A percentile compares a stretch with the other conserved stretches of the same genome.
These are phyloP conservation scores for Cercospora beticola DNA, from an alignment of 2,329 filamentous ascomycete genomes.

Conservation along the genomic window DNA sequence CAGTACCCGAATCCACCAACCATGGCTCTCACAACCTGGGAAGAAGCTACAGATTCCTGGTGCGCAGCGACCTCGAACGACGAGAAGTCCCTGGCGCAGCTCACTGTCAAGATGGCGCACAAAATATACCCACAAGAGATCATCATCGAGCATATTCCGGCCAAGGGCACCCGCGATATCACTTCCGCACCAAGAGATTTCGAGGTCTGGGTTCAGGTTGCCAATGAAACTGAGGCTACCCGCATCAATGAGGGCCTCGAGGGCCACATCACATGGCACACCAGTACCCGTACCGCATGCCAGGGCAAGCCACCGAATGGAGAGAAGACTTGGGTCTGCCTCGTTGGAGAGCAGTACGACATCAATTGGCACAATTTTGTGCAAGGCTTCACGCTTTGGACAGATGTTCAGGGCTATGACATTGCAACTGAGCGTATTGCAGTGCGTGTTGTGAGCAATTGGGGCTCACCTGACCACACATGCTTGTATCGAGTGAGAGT, in stretches of 20 bases:
- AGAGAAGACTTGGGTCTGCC: constrained; percentile 40
- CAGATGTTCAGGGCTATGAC: constrained; percentile 27
- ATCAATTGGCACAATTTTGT: constrained; percentile 43
- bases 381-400: constrained; percentile 43
- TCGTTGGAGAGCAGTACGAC: constrained; percentile 45
- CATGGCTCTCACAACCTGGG: constrained; percentile 66
- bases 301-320: constrained; percentile 22
- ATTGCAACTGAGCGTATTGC: constrained; percentile 39
- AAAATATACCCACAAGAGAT: constrained; percentile 42
- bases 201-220: constrained; percentile 47
- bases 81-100: constrained; percentile 58
- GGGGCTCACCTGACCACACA: constrained; percentile 44
- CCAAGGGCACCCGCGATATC: constrained; percentile 42
- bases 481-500: constrained; percentile 50
- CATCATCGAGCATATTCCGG: constrained; percentile 50
- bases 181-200: constrained; percentile 44
- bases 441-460: constrained; percentile 45
- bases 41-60: constrained; percentile 84
- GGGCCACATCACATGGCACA: constrained; percentile 19
- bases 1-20: constrained; percentile 22
- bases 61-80: constrained; percentile 58
- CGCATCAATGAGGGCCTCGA: constrained; percentile 23
- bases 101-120: constrained; percentile 56
- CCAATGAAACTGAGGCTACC: constrained; percentile 20
- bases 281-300: constrained; percentile 9